These are phyloP conservation scores for Physaria fendleri DNA, from an alignment of 345 rosid genomes.

Conservation along the genomic window DNA sequence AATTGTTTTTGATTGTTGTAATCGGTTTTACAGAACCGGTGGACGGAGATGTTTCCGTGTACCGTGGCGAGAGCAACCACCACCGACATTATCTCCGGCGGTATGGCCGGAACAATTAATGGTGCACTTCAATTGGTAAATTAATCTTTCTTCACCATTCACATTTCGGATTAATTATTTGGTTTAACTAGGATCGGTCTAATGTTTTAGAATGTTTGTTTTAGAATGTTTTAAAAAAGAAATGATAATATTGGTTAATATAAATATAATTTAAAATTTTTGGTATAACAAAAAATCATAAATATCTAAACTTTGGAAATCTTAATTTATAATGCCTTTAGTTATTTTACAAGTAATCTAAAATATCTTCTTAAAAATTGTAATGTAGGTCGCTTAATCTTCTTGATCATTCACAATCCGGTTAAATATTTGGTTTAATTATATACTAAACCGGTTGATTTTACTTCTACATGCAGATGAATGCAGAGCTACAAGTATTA, in stretches of 20 bases:
- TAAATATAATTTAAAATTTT: too few species aligned
- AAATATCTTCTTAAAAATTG: too few species aligned
- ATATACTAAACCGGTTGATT: neutral
- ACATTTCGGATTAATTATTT: neutral
- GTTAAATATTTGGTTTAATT: neutral
- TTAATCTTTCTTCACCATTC: neutral
- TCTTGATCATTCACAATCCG: too few species aligned
- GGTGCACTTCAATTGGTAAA: conserved; percentile 65
- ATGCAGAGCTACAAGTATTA: conserved; percentile 66
- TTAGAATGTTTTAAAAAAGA: too few species aligned
- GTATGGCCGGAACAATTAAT: conserved; percentile 45
- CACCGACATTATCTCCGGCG: conserved; percentile 43
- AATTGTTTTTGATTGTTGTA: neutral
- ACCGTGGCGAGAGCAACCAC: conserved; percentile 48
- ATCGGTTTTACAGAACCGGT: conserved; percentile 40
- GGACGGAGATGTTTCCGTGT: conserved; percentile 64
- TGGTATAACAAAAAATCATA: too few species aligned
- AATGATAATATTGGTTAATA: too few species aligned
- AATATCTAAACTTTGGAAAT: too few species aligned
- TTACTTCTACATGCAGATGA: conserved; percentile 35
- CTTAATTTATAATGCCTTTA: too few species aligned
- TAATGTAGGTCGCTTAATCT: too few species aligned
- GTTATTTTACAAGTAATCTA: too few species aligned
- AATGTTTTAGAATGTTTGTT: too few species aligned
- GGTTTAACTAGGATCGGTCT: too few species aligned